Base-by-base conservation (phyloP, 2,329 filamentous ascomycete species). In the Claviceps spartinae region DNA sequence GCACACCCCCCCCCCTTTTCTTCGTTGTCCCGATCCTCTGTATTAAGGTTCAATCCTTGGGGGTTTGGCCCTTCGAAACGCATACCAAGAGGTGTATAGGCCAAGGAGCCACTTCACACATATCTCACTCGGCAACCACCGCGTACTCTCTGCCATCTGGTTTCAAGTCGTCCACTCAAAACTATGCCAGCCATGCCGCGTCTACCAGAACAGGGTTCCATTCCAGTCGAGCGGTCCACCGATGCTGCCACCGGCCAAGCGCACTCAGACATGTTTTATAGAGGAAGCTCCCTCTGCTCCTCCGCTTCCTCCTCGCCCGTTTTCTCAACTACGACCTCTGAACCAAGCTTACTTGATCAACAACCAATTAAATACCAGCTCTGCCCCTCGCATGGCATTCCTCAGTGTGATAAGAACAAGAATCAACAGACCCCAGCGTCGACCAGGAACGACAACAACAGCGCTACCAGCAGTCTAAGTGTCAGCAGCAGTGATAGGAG, bases 271-370 rank as follows among this genome's bases (percentile, higher is more conserved):
- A 51, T 48, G 45, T 44, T 52, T 54, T 60, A 60, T 58, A 61
- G 55, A 55, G 58, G 54, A 55, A 55, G 56, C 37, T 51, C 53
- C 36, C 50, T 57, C 52, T 54, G 54, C 54, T 57, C 53, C 45
- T 54, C 53, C 22, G 45, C 49, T 24, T 44, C 41, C 20, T 41
- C 41, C 24, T 18, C 48, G 48, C 20, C 18, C 18, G 6, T 14
- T 38, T 45, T 9, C 30, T 24, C 36, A 41, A 50, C 41, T 11
- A 37, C 7, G 48, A 24, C 48, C 18, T 44, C 48, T 11, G 18
- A 22, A 50, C 8, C 18, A 26, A 26, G 47, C 43, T 54, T 48
- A 40, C 45, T 22, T 51, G 48, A 48, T 42, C 54, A 44, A 26
- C 48, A 30, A 54, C 49, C 36, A 48, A 51, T 34, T 46, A 45